These are phyloP conservation scores for Acidomyces sp. DNA, from an alignment of 495 filamentous ascomycete genomes.

Conservation along the genomic window DNA sequence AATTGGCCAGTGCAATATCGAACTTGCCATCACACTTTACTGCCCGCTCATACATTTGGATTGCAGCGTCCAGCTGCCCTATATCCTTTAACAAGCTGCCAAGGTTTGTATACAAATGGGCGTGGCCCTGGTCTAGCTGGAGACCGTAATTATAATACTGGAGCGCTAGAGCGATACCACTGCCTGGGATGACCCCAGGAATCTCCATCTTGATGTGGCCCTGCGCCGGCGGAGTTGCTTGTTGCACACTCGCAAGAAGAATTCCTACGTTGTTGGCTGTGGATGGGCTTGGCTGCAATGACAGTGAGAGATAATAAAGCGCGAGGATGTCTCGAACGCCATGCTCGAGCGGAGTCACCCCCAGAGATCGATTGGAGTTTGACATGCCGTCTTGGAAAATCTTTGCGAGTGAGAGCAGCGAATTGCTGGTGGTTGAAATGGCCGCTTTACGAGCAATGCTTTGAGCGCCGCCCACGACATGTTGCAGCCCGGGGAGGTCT, in stretches of 20 bases:
- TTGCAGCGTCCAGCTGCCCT: conserved; percentile 78
- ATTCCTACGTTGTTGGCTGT: conserved; percentile 99
- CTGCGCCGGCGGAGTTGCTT: conserved; percentile 35
- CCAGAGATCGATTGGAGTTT: conserved; percentile 51
- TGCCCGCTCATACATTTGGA: conserved; percentile 94
- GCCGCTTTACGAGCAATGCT: conserved; percentile 66
- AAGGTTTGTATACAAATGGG: conserved; percentile 95
- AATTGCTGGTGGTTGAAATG: conserved; percentile 89
- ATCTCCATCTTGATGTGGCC: conserved; percentile 39
- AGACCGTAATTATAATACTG: conserved; percentile 92
- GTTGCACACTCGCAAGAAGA: conserved; percentile 83
- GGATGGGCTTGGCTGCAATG: conserved; percentile 88
- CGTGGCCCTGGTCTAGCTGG: conserved; percentile 73
- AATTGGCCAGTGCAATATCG: conserved; percentile 91
- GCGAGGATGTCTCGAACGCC: conserved; percentile 88
- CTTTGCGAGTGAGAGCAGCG: conserved; percentile 85
- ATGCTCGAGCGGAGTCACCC: conserved; percentile 47
- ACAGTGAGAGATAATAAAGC: conserved; percentile 90
- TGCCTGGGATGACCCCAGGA: conserved; percentile 72
- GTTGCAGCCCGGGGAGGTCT: conserved; percentile 69
- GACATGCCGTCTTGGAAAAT: conserved; percentile 98
- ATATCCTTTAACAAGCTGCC: conserved; percentile 95
- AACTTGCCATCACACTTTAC: conserved; percentile 84
- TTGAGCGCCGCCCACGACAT: conserved; percentile 43
- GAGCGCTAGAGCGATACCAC: conserved; percentile 75